These are phyloP conservation scores for Monilinia polystroma DNA, from an alignment of 2,329 filamentous ascomycete genomes.

Conservation along the genomic window DNA sequence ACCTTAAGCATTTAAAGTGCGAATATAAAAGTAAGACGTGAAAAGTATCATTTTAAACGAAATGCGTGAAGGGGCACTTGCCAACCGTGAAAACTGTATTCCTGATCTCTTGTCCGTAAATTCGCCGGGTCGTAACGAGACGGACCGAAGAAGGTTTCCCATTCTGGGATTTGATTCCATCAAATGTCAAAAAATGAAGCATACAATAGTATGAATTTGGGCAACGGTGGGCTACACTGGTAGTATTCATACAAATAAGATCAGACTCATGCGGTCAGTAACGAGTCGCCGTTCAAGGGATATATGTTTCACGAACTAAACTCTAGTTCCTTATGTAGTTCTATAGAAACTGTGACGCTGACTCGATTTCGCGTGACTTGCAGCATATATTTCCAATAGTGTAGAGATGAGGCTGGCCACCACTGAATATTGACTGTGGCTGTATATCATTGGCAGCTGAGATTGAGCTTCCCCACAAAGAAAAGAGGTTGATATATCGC, in stretches of 20 bases:
- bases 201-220: not conserved
- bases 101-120: not conserved
- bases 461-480: not conserved
- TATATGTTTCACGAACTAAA: slow-evolving; percentile 9
- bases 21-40: not conserved
- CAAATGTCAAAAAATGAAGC: not conserved
- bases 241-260: not conserved
- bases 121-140: not conserved
- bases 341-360: not conserved
- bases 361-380: slow-evolving; percentile 1
- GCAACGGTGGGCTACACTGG: not conserved
- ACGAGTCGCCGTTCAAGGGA: not conserved
- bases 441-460: slow-evolving; percentile 16
- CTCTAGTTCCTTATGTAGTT: not conserved
- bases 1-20: not conserved
- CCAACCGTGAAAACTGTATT: not conserved
- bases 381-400: not conserved
- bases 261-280: not conserved
- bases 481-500: not conserved
- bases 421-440: slow-evolving; percentile 1
- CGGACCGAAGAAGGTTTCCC: slow-evolving; percentile 7
- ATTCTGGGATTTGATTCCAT: not conserved
- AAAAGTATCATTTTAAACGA: not conserved
- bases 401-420: not conserved
- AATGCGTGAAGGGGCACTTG: not conserved